phyloP scores from a whole-genome alignment of 2,329 filamentous ascomycete species.

The Cadophora gregata region DNA sequence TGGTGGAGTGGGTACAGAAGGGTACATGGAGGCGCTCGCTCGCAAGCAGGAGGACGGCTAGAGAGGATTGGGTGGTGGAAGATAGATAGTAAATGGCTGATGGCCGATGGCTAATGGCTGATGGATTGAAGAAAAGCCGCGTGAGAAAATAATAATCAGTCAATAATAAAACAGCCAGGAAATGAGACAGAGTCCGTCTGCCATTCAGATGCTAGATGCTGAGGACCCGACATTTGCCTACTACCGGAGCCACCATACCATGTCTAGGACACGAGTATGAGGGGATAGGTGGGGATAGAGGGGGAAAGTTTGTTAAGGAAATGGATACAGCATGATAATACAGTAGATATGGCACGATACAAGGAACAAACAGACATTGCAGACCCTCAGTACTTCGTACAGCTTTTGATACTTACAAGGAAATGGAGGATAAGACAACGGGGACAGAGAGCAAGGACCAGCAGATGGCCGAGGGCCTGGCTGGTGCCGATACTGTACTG shows the following conservation, averaged over 20 bases:
- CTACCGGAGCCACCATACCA: too few relatives aligned
- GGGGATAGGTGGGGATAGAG: neutral
- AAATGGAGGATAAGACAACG: neutral
- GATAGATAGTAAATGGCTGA: constrained; percentile 8
- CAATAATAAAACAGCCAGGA: neutral
- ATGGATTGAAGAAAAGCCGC: constrained; percentile 9
- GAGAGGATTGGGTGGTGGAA: constrained; percentile 4
- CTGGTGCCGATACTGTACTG: neutral
- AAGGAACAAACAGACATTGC: neutral
- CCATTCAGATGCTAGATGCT: neutral
- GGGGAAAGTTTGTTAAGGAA: neutral
- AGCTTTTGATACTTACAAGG: neutral
- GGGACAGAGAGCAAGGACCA: neutral
- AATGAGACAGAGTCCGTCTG: neutral
- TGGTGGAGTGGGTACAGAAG: constrained; percentile 12
- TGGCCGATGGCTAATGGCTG: constrained; percentile 7
- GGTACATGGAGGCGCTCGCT: neutral
- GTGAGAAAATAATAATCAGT: constrained; percentile 3
- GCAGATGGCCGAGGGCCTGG: constrained; percentile 8
- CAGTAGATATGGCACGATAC: neutral
- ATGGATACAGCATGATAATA: neutral
- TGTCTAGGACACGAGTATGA: neutral
- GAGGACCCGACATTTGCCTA: neutral
- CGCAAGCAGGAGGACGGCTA: neutral
- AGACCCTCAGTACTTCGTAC: neutral